These are phyloP conservation scores for Bruguiera gymnorhiza DNA, from an alignment of 345 rosid genomes.

Conservation along the genomic window DNA sequence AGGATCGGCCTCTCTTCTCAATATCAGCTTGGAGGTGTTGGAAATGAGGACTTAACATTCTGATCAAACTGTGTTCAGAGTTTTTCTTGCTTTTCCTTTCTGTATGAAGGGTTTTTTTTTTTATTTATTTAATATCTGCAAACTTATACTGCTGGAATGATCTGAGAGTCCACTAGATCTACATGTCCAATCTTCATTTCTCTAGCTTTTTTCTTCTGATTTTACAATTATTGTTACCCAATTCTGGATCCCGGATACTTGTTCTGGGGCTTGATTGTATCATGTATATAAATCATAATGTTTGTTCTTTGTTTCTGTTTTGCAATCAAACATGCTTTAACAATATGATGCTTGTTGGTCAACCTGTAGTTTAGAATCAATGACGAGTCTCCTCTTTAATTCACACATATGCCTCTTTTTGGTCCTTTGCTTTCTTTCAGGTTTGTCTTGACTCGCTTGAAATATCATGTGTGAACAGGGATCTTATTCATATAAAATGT, in stretches of 20 bases:
- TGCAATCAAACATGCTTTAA: not conserved
- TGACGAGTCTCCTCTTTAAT: slow-evolving; percentile 13
- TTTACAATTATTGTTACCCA: too few species aligned
- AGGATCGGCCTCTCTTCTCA: slow-evolving; percentile 73
- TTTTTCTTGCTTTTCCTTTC: slow-evolving; percentile 5
- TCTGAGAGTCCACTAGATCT: not conserved
- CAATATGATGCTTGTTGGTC: not conserved
- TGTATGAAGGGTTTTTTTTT: slow-evolving; percentile 15
- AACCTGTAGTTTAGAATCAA: not conserved
- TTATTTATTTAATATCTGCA: not conserved
- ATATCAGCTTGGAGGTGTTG: slow-evolving; percentile 86
- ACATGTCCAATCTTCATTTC: too few species aligned
- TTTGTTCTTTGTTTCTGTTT: not conserved
- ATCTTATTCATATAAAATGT: too few species aligned
- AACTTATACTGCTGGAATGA: slow-evolving; percentile 12
- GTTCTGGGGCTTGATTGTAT: too few species aligned
- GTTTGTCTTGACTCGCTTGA: not conserved
- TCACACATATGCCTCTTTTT: not conserved
- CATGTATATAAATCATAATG: not conserved
- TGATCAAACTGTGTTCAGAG: not conserved
- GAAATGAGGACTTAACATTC: slow-evolving; percentile 36
- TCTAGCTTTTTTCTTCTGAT: too few species aligned
- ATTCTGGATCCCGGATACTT: too few species aligned
- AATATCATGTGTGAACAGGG: too few species aligned
- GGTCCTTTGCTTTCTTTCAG: not conserved